Evolutionary conservation across 257 asterid species (phyloP), one percentile per base, ranked within the genome.

Genomic region (Haberlea rhodopensis): DNA sequence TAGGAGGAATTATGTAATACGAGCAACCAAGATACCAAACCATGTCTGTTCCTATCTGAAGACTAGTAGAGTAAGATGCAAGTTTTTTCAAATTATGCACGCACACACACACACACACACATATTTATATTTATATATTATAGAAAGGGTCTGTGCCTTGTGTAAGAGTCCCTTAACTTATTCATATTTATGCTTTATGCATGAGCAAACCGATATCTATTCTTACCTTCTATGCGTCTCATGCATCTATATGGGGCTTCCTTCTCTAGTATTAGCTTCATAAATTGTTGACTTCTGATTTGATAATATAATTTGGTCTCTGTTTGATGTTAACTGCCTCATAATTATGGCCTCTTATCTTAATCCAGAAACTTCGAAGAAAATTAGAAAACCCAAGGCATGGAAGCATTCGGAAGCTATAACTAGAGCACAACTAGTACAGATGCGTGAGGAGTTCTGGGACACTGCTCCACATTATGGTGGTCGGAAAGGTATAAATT

Each of bases 391-490:
- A 69, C 91, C 91, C 67, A 86, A 84, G 82, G 77, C 91, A 40
- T 86, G 95, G 90, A 86, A 78, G 75, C 88, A 86, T 65, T 54
- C 88, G 19, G 86, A 84, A 55, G 72, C 82, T 26, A 82, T 86
- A 80, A 82, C 95, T 26, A 71, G 80, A 68, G 91, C 75, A 34
- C 91, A 86, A 60, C 81, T 86, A 21, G 59, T 57, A 53, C 76
- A 69, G 75, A 72, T 86, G 85, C 89, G 95, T 1, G 95, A 84
- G 54, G 95, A 85, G 74, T 85, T 85, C 70, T 85, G 94, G 94
- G 94, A 85, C 71, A 85, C 94, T 71, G 89, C 89, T 23, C 94
- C 94, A 15, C 95, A 84, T 67, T 86, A 84, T 71, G 95, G 95
- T 67, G 95, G 95, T 25, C 68, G 85, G 72, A 78, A 84, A 82